Evolutionary conservation across 129 eudicot species (phyloP).

Genomic region (Chrysanthemum seticuspe): DNA sequence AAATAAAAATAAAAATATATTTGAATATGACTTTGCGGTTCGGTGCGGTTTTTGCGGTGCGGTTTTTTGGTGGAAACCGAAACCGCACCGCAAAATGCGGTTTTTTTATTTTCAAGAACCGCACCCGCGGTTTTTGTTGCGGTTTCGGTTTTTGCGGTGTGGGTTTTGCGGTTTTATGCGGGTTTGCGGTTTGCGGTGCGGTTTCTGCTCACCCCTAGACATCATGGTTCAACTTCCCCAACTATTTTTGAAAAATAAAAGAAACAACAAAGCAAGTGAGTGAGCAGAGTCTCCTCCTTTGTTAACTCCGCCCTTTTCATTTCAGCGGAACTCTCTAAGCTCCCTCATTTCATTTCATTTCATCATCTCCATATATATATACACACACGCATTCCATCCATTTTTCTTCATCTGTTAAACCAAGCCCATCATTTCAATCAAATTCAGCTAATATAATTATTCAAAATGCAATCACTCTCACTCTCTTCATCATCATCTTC

Average conservation of each 20-base stretch:
- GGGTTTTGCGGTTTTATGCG: too few relatives aligned
- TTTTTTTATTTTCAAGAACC: too few relatives aligned
- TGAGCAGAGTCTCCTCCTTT: neutral
- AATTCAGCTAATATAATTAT: neutral
- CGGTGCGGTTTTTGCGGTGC: too few relatives aligned
- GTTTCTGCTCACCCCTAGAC: too few relatives aligned
- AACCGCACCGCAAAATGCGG: too few relatives aligned
- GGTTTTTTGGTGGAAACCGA: too few relatives aligned
- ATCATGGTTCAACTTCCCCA: constrained; percentile 19
- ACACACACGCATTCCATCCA: neutral
- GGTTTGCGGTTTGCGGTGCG: too few relatives aligned
- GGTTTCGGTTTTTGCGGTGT: too few relatives aligned
- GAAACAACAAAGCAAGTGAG: neutral
- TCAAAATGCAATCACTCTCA: constrained; percentile 53
- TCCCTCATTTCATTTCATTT: neutral
- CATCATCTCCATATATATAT: neutral
- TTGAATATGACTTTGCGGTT: too few relatives aligned
- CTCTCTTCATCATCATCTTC: constrained; percentile 67
- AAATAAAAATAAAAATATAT: too few relatives aligned
- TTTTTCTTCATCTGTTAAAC: neutral
- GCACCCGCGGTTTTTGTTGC: too few relatives aligned
- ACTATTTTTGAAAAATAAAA: neutral
- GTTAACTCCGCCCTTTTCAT: constrained; percentile 5
- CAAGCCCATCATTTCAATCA: neutral
- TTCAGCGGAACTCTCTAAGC: constrained; percentile 2